phyloP scores from a whole-genome alignment of 257 asterid genomes.

The Solanum bulbocastanum region DNA sequence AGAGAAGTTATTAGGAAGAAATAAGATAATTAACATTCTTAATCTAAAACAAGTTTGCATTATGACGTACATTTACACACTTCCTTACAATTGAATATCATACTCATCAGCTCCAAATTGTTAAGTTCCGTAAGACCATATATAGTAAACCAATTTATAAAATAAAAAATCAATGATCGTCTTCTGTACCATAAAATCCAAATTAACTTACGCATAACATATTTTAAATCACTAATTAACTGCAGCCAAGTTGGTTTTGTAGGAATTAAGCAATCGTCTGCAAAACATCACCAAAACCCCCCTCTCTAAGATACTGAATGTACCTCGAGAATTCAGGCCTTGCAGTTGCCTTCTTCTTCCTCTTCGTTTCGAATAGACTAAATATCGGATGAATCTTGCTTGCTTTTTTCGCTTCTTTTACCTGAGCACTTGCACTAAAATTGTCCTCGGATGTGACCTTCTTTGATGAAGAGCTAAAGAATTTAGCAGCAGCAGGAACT shows the following conservation, averaged over 20 bases:
- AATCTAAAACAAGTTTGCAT: background rate
- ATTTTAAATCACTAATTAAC: background rate
- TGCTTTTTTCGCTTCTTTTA: background rate
- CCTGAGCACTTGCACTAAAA: background rate
- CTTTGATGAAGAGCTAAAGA: background rate
- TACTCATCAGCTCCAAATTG: background rate
- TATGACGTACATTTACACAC: background rate
- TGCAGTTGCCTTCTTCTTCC: background rate
- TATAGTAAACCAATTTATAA: background rate
- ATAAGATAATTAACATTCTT: background rate
- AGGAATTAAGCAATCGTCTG: background rate
- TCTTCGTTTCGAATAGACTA: background rate
- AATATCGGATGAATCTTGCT: conserved; percentile 23
- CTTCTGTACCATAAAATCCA: background rate
- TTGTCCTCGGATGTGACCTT: background rate
- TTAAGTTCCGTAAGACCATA: background rate
- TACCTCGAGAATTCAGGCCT: conserved; percentile 12
- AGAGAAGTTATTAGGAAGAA: background rate
- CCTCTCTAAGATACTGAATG: conserved; percentile 6
- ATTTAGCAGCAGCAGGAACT: background rate
- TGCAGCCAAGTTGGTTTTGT: conserved; percentile 5
- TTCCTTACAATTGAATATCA: background rate
- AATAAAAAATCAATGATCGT: background rate
- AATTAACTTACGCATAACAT: background rate
- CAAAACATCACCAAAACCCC: background rate